Evolutionary conservation across 2,329 filamentous ascomycete genomes (phyloP), one percentile per base, ranked within the genome.

Genomic region (Pyrenochaeta sp.): DNA sequence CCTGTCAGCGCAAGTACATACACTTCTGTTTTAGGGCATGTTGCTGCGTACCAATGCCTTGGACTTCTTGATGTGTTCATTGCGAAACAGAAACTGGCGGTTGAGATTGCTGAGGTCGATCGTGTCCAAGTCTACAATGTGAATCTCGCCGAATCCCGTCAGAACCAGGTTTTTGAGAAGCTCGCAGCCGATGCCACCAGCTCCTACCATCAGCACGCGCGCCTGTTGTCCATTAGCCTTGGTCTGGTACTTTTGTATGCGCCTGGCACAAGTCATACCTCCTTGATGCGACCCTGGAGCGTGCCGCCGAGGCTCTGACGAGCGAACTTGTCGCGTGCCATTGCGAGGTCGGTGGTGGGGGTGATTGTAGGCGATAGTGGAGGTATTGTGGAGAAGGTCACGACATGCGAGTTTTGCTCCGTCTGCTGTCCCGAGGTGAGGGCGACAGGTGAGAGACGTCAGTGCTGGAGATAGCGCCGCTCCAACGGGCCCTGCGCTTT

Each of bases 91-190:
- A 70, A 99, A 99, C 76, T 99, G 95, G 49, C 95, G 90, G 69
- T 99, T 99, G 45, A 99, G 84, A 73, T 99, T 99, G 79, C 92
- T 97, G 18, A 99, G 84, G 73, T 99, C 95, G 78, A 99, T 98
- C 1, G 95, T 99, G 76, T 99, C 95, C 55, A 99, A 90, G 76
- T 99, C 95, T 64, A 99, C 92, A 40, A 98, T 89, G 76, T 97
- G 91, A 45, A 98, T 88, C 78, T 97, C 90, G 62, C 92, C 92
- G 67, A 97, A 99, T 63, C 94, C 93, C 37, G 88, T 90, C 43
- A 97, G 87, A 39, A 94, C 92, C 51, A 99, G 87, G 76, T 98
- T 97, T 82, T 99, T 99, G 61, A 99, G 86, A 7, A 99, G 84
- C 79, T 99, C 95, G 79, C 95, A 99, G 66, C 95, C 95, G 72